These are phyloP conservation scores for Pleomassaria siparia DNA, from an alignment of 2,329 filamentous ascomycete species.

Conservation along the genomic window DNA sequence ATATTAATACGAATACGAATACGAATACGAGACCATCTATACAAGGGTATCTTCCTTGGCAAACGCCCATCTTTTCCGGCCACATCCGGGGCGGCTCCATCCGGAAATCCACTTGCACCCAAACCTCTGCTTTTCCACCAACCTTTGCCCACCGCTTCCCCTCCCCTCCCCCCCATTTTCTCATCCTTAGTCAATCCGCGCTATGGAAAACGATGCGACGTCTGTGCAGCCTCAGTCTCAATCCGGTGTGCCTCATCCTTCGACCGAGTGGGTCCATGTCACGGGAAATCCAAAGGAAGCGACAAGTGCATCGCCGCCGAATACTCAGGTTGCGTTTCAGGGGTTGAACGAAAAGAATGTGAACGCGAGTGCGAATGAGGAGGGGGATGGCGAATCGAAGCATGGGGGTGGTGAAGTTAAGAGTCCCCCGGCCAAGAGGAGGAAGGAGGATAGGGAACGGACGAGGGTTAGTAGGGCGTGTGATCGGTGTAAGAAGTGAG, in stretches of 20 bases:
- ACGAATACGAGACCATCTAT: no score
- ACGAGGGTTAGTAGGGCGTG: slow-evolving; percentile 52
- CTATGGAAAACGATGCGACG: slow-evolving; percentile 2
- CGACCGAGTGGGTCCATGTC: slow-evolving; percentile 18
- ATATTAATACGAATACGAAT: no score
- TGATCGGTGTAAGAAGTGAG: slow-evolving; percentile 53
- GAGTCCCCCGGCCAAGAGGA: slow-evolving; percentile 32
- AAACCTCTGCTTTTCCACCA: slow-evolving; percentile 1
- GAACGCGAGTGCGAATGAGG: no score
- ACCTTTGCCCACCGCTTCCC: neutral
- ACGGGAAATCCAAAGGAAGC: slow-evolving; percentile 10
- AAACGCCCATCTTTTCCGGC: neutral
- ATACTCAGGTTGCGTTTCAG: no score
- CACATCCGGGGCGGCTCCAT: neutral
- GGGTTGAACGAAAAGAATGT: no score
- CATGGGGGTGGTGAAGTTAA: slow-evolving; percentile 16
- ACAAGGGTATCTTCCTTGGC: neutral
- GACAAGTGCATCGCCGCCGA: slow-evolving; percentile 15
- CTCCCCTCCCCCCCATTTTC: neutral
- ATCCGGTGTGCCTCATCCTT: neutral
- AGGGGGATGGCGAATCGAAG: no score
- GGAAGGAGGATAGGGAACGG: slow-evolving; percentile 40
- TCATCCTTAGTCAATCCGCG: neutral
- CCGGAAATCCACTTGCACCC: neutral
- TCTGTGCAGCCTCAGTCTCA: no score